phyloP scores from a whole-genome alignment of 208 protist genomes.

The Crithidia acanthocephali region DNA sequence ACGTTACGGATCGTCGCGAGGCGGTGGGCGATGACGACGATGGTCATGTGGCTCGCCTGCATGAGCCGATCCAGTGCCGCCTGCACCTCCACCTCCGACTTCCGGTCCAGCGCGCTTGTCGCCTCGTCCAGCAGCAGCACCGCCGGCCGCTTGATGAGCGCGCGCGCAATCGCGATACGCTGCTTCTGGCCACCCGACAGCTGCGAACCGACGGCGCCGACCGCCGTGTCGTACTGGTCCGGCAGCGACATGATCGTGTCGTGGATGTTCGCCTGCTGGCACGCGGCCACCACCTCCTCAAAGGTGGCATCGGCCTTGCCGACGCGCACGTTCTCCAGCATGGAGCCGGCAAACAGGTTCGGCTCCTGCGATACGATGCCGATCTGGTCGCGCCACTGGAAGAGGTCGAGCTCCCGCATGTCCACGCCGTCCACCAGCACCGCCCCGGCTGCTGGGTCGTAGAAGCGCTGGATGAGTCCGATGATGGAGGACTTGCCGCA shows the following conservation, averaged over 20 bases:
- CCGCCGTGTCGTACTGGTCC: slow-evolving; percentile 78
- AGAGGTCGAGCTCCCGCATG: slow-evolving; percentile 53
- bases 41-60: slow-evolving; percentile 56
- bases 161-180: slow-evolving; percentile 86
- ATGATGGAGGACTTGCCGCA: slow-evolving; percentile 88
- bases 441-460: slow-evolving; percentile 66
- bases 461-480: slow-evolving; percentile 82
- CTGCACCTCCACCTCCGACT: slow-evolving; percentile 89
- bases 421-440: slow-evolving; percentile 65
- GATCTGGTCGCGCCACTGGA: slow-evolving; percentile 60
- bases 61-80: slow-evolving; percentile 74
- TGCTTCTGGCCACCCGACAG: slow-evolving; percentile 93
- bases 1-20: slow-evolving; percentile 89
- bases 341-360: slow-evolving; percentile 64
- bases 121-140: slow-evolving; percentile 91
- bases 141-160: slow-evolving; percentile 71
- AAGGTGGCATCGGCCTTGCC: slow-evolving; percentile 53
- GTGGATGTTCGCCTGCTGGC: slow-evolving; percentile 75
- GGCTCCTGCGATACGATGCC: slow-evolving; percentile 87
- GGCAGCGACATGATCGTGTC: slow-evolving; percentile 84
- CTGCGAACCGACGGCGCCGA: slow-evolving; percentile 77
- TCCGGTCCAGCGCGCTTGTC: slow-evolving; percentile 86
- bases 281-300: slow-evolving; percentile 68
- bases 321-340: slow-evolving; percentile 76
- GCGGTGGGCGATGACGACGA: slow-evolving; percentile 91